These are phyloP conservation scores for Penicillium sclerotiorum DNA, from an alignment of 2,329 filamentous ascomycete species.

Conservation along the genomic window DNA sequence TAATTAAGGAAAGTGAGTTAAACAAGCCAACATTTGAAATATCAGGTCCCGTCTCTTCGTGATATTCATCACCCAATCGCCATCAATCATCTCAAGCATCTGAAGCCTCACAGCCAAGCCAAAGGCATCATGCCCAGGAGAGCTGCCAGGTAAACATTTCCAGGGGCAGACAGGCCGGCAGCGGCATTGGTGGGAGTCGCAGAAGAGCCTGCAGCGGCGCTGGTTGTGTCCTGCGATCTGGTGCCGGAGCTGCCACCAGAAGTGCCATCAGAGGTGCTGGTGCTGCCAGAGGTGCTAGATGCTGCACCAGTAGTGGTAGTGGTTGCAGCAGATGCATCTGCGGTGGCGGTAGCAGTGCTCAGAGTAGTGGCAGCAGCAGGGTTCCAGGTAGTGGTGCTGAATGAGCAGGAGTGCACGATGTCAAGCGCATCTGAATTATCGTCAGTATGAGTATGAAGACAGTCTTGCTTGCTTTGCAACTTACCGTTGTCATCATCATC, in stretches of 20 bases:
- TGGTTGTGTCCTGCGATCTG: too few relatives aligned
- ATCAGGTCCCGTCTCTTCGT: too few relatives aligned
- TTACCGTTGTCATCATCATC: slow-evolving; percentile 32
- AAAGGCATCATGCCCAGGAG: slow-evolving; percentile 27
- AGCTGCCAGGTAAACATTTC: slow-evolving; percentile 23
- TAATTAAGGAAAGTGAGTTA: neutral
- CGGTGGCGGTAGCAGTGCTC: slow-evolving; percentile 8
- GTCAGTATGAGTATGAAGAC: too few relatives aligned
- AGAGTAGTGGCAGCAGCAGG: slow-evolving; percentile 25
- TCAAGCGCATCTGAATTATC: slow-evolving; percentile 31
- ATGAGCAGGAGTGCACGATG: slow-evolving; percentile 31
- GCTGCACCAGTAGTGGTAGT: neutral
- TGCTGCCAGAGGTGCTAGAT: neutral
- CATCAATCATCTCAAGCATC: neutral
- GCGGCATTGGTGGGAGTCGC: slow-evolving; percentile 20
- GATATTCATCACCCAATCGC: neutral
- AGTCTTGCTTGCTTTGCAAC: too few relatives aligned
- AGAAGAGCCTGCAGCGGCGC: too few relatives aligned
- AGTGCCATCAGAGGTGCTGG: neutral
- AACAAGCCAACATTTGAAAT: neutral
- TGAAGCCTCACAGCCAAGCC: slow-evolving; percentile 30
- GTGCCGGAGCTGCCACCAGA: too few relatives aligned
- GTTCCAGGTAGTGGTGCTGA: slow-evolving; percentile 32
- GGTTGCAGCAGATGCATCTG: slow-evolving; percentile 1
- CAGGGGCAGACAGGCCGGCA: slow-evolving; percentile 13